A percentile compares a stretch with the other conserved stretches of the same genome.
These are phyloP conservation scores for Mycena polygramma DNA, from an alignment of 768 basidiomycete species.

Conservation along the genomic window DNA sequence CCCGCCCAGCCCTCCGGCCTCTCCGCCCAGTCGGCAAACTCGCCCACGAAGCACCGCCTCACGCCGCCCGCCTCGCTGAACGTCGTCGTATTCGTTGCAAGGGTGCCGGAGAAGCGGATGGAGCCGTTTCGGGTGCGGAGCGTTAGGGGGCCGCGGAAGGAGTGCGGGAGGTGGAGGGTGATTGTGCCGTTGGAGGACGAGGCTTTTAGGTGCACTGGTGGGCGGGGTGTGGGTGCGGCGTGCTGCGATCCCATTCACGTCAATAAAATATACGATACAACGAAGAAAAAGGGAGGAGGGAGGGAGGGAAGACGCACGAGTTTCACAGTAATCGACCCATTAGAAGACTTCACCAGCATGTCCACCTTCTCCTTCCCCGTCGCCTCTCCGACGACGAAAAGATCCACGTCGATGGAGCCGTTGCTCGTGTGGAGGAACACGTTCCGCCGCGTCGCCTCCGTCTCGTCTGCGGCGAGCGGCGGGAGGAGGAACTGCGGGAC, in stretches of 20 bases:
- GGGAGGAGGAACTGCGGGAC: slow-evolving; percentile 57
- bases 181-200: slow-evolving; percentile 49
- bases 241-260: no score
- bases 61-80: no score
- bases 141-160: no score
- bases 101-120: no score
- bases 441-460: slow-evolving; percentile 56
- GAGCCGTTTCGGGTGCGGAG: no score
- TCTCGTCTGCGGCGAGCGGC: slow-evolving; percentile 50
- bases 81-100: no score
- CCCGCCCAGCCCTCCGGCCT: no score
- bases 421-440: slow-evolving; percentile 49
- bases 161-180: slow-evolving; percentile 49
- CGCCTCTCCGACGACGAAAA: slow-evolving; percentile 49
- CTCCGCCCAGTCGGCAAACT: no score
- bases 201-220: slow-evolving; percentile 43
- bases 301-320: slow-evolving; percentile 16
- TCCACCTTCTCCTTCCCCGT: slow-evolving; percentile 32
- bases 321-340: slow-evolving; percentile 44
- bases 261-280: no score
- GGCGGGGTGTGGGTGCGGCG: slow-evolving; percentile 32
- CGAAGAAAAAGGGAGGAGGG: no score
- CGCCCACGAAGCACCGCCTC: no score
- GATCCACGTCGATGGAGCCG: slow-evolving; percentile 53
- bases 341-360: slow-evolving; percentile 40